Evolutionary conservation across 2,329 filamentous ascomycete genomes (phyloP).

Genomic region (Dactylellina haptotyla): DNA sequence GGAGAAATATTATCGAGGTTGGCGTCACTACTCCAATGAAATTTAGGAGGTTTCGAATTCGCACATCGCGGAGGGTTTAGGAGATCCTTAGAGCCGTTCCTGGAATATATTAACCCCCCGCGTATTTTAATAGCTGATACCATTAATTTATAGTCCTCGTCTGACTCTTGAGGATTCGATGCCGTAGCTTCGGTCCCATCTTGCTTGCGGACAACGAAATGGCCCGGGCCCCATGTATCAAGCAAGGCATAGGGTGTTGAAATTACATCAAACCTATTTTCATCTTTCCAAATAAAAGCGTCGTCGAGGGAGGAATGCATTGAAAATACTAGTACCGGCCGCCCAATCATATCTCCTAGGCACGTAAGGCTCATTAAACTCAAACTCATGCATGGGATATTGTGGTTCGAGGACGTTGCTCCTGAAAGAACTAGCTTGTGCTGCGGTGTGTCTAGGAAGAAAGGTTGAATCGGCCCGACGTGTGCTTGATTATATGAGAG

Average conservation of each 20-base stretch:
- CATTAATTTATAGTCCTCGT: too few species aligned
- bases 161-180: too few species aligned
- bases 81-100: too few species aligned
- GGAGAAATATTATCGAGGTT: background rate
- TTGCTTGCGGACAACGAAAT: too few species aligned
- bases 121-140: conserved; percentile 11
- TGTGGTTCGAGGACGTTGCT: background rate
- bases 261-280: conserved; percentile 5
- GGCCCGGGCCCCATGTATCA: conserved; percentile 30
- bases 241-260: conserved; percentile 10
- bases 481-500: conserved; percentile 26
- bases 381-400: background rate
- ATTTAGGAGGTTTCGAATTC: background rate
- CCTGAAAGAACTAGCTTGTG: conserved; percentile 11
- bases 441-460: conserved; percentile 26
- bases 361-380: conserved; percentile 16
- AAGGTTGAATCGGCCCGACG: conserved; percentile 7
- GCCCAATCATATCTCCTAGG: conserved; percentile 25
- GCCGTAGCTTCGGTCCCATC: too few species aligned
- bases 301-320: background rate
- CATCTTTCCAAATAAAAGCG: background rate
- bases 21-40: conserved; percentile 7
- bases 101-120: conserved; percentile 14
- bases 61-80: too few species aligned
- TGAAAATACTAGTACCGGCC: conserved; percentile 1